phyloP scores from a whole-genome alignment of 306 rosid species.

The Hippophae tibetana region DNA sequence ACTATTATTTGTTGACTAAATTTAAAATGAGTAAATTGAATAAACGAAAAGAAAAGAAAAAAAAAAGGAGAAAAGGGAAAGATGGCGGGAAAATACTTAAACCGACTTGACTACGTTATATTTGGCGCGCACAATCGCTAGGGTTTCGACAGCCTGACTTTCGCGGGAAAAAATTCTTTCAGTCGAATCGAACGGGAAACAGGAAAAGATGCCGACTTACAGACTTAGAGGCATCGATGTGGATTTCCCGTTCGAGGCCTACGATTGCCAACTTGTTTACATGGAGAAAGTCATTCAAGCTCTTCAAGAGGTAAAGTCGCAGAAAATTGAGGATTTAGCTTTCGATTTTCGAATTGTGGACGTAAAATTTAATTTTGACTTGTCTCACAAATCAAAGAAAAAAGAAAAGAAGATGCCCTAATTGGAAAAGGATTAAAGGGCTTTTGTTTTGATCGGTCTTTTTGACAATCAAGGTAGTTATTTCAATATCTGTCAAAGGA shows the following conservation, averaged over 20 bases:
- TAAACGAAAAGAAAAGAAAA: not conserved
- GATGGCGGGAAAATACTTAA: constrained; percentile 14
- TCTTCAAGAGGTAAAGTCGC: constrained; percentile 57
- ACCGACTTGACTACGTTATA: not conserved
- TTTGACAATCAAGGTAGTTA: too few relatives aligned
- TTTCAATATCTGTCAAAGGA: too few relatives aligned
- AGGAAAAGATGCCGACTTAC: constrained; percentile 63
- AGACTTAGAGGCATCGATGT: constrained; percentile 65
- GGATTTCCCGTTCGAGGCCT: constrained; percentile 80
- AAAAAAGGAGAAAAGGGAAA: not conserved
- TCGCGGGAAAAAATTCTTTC: not conserved
- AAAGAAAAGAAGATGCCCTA: too few relatives aligned
- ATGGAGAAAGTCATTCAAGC: constrained; percentile 93
- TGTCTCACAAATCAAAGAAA: too few relatives aligned
- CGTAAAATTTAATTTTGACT: too few relatives aligned
- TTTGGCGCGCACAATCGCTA: constrained; percentile 11
- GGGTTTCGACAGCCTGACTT: constrained; percentile 26
- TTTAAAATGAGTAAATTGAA: too few relatives aligned
- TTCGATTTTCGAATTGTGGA: too few relatives aligned
- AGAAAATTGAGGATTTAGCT: not conserved
- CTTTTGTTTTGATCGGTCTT: too few relatives aligned
- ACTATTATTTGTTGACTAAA: too few relatives aligned
- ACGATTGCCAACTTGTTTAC: constrained; percentile 84
- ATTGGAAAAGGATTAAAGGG: too few relatives aligned
- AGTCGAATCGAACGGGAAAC: constrained; percentile 1